These are phyloP conservation scores for Micromonas commoda DNA, from an alignment of 139 green algal species.

Conservation along the genomic window DNA sequence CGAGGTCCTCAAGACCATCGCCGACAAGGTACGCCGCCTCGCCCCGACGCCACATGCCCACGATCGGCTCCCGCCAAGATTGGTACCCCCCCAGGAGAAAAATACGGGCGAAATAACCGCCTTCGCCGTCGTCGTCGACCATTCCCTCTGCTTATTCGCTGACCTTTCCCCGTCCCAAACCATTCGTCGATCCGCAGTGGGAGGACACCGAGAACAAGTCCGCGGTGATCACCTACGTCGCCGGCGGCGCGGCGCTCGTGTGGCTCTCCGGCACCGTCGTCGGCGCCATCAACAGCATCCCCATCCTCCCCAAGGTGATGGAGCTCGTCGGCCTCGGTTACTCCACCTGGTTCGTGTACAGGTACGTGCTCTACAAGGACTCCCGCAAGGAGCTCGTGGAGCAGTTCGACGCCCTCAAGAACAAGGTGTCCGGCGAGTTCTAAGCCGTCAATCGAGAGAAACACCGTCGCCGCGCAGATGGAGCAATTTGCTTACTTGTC, in stretches of 20 bases:
- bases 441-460: too few species aligned
- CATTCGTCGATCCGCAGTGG: too few species aligned
- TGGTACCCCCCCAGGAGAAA: too few species aligned
- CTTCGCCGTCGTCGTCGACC: too few species aligned
- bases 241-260: conserved; percentile 69
- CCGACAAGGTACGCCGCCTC: conserved; percentile 13
- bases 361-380: conserved; percentile 98
- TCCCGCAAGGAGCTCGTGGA: conserved; percentile 86
- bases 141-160: too few species aligned
- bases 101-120: too few species aligned
- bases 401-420: conserved; percentile 89
- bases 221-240: conserved; percentile 72
- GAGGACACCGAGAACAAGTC: conserved; percentile 85
- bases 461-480: too few species aligned
- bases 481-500: too few species aligned
- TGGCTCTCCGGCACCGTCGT: conserved; percentile 87
- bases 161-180: too few species aligned
- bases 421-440: conserved; percentile 75
- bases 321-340: conserved; percentile 96
- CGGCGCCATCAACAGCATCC: conserved; percentile 80
- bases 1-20: conserved; percentile 16
- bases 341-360: conserved; percentile 94
- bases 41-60: too few species aligned
- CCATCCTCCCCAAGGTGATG: conserved; percentile 94
- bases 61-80: too few species aligned